Evolutionary conservation across 2,329 filamentous ascomycete genomes (phyloP), one percentile per base, ranked within the genome.

Genomic region (Huntiella bhutanensis): DNA sequence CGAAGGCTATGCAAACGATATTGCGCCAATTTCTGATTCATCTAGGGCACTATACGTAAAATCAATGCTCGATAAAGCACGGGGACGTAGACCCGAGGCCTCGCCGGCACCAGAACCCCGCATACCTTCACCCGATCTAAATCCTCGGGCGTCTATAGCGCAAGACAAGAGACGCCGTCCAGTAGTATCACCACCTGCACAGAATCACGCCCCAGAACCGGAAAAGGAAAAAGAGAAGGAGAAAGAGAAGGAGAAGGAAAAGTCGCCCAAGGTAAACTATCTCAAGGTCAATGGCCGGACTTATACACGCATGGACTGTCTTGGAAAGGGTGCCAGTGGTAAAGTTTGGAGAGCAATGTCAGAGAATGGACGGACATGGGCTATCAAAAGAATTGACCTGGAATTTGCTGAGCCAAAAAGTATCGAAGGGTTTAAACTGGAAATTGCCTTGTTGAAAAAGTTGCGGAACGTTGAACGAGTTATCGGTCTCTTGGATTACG

Each of bases 321-420:
- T 98, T 53, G 91, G 91, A 7, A 80, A 87, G 49, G 91, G 91
- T 51, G 91, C 91, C 32, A 95, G 85, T 54, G 87, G 82, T 43
- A 87, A 92, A 57, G 91, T 98, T 1, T 98, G 94, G 61, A 80
- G 86, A 40, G 91, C 98, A 33, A 93, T 93, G 68, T 88, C 91
- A 0, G 91, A 98, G 60, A 96, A 95, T 57, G 87, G 85, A 56
- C 92, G 87, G 59, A 84, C 94, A 62, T 87, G 94, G 61, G 91
- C 91, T 1, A 64, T 98, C 53, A 98, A 98, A 64, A 73, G 85
- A 42, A 91, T 98, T 17, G 84, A 88, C 45, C 69, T 96, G 5
- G 86, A 93, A 57, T 82, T 88, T 55, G 82, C 85, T 22, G 88
- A 98, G 57, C 84, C 91, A 53, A 67, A 70, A 17, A 83, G 84